phyloP scores from a whole-genome alignment of 305 asterid species.

The Rubia tinctorum region DNA sequence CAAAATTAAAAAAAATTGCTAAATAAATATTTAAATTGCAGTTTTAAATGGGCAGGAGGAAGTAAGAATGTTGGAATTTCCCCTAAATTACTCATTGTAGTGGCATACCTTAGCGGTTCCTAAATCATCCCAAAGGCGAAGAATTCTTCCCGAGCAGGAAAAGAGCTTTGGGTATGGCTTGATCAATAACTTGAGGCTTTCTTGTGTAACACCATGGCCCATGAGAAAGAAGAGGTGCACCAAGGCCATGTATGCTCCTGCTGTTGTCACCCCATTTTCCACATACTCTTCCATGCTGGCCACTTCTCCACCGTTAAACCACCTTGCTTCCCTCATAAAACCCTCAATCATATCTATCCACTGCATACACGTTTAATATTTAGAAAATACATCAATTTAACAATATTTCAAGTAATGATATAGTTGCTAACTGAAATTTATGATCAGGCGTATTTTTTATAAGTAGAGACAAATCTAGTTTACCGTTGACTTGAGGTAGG shows the following conservation, averaged over 20 bases:
- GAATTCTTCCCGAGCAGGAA: slow-evolving; percentile 53
- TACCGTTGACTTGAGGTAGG: slow-evolving; percentile 56
- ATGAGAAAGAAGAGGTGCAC: slow-evolving; percentile 64
- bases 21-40: too few relatives aligned
- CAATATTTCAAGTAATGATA: too few relatives aligned
- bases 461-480: neutral
- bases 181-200: slow-evolving; percentile 23
- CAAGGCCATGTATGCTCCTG: slow-evolving; percentile 64
- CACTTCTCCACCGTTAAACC: slow-evolving; percentile 46
- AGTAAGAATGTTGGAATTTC: too few relatives aligned
- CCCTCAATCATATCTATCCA: slow-evolving; percentile 77
- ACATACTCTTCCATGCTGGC: slow-evolving; percentile 63
- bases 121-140: slow-evolving; percentile 77
- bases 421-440: too few relatives aligned
- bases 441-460: too few relatives aligned
- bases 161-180: slow-evolving; percentile 62
- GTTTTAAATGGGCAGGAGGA: too few relatives aligned
- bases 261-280: slow-evolving; percentile 60
- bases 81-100: too few relatives aligned
- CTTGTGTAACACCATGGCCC: slow-evolving; percentile 51
- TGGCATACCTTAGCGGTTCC: slow-evolving; percentile 60
- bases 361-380: too few relatives aligned
- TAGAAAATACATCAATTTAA: too few relatives aligned
- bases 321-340: slow-evolving; percentile 62
- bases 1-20: too few relatives aligned